These are phyloP conservation scores for Podaxis sp. DNA, from an alignment of 768 basidiomycete genomes.

Conservation along the genomic window DNA sequence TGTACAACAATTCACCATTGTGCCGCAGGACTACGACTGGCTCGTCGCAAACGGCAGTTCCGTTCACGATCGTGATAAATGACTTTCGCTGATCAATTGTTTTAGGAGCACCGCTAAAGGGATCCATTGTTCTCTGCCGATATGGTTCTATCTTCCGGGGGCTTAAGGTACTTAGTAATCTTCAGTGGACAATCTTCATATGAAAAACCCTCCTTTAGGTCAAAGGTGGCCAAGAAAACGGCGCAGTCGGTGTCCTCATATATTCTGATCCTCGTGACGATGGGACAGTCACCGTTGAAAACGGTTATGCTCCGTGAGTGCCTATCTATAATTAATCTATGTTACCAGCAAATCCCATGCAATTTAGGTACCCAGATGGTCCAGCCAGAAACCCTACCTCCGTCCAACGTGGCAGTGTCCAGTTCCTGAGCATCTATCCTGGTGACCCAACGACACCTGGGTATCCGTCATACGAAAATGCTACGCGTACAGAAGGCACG, in stretches of 20 bases:
- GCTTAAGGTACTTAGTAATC: constrained; percentile 55
- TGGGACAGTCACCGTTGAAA: constrained; percentile 67
- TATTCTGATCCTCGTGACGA: constrained; percentile 86
- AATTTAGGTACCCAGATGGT: constrained; percentile 63
- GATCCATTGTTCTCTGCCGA: constrained; percentile 72
- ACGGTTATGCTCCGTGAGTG: constrained; percentile 57
- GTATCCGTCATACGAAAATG: constrained; percentile 82
- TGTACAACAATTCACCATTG: not conserved
- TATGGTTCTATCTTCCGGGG: constrained; percentile 82
- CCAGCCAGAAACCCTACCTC: constrained; percentile 83
- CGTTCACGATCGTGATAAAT: not conserved
- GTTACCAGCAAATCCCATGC: not conserved
- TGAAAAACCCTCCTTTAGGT: constrained; percentile 40
- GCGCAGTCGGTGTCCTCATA: constrained; percentile 73
- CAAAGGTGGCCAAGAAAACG: constrained; percentile 76
- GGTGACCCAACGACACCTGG: constrained; percentile 88
- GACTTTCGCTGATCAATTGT: not conserved
- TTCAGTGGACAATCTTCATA: not conserved
- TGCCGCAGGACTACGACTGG: constrained; percentile 40
- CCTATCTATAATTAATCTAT: not conserved
- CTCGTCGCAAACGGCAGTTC: constrained; percentile 41
- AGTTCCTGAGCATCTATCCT: constrained; percentile 63
- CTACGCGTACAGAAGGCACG: constrained; percentile 56
- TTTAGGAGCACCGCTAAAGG: constrained; percentile 67
- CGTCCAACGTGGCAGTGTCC: constrained; percentile 83